Evolutionary conservation across 441 rosid genomes (phyloP).

Genomic region (Eutrema salsugineum): DNA sequence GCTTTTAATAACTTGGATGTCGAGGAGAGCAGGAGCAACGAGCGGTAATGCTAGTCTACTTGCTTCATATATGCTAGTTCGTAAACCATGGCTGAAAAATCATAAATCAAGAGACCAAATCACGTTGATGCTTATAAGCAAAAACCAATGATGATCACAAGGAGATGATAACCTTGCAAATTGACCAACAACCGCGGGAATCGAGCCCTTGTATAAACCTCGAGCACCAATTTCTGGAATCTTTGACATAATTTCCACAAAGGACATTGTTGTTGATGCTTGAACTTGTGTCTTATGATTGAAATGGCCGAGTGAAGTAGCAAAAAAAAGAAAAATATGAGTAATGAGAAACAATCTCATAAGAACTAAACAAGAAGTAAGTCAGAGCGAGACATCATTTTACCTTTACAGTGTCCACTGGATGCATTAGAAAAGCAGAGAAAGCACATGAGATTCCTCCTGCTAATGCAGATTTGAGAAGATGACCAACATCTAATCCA

Average conservation of each 20-base stretch:
- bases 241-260: conserved; percentile 71
- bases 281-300: conserved; percentile 78
- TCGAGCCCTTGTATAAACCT: conserved; percentile 84
- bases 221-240: conserved; percentile 83
- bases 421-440: conserved; percentile 82
- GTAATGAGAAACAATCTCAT: background rate
- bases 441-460: conserved; percentile 96
- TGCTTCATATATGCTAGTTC: conserved; percentile 91
- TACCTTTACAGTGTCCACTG: conserved; percentile 88
- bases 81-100: conserved; percentile 76
- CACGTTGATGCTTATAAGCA: background rate
- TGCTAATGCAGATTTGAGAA: conserved; percentile 87
- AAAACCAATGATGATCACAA: background rate
- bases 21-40: conserved; percentile 78
- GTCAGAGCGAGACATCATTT: background rate
- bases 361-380: background rate
- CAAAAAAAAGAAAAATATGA: background rate
- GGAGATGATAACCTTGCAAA: conserved; percentile 68
- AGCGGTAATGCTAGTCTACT: conserved; percentile 68
- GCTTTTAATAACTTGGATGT: conserved; percentile 65
- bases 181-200: conserved; percentile 92
- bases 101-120: background rate
- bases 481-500: conserved; percentile 67
- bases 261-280: conserved; percentile 71
- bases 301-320: too few relatives aligned